A percentile compares a stretch with the other conserved stretches of the same genome.
Conservation (phyloP, 2,329 filamentous ascomycete species). For the Aurifilum marmelostoma region DNA sequence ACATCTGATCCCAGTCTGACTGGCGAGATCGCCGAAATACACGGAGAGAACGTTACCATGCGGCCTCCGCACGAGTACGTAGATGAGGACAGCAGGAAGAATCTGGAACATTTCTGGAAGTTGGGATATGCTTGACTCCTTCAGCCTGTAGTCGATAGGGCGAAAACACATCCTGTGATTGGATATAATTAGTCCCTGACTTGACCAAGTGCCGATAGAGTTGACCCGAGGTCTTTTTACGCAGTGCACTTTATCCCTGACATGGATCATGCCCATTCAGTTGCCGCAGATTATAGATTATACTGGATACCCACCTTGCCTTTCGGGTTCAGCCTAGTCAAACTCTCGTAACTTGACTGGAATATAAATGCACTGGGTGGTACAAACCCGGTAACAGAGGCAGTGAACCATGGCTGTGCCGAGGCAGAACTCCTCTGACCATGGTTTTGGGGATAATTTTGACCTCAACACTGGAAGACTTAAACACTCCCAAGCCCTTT, state of each 20-base stretch:
- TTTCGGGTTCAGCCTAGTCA: neutral
- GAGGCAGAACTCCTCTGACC: neutral
- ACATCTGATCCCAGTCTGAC: slow-evolving; percentile 44
- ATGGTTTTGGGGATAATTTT: too few species aligned
- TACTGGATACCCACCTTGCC: neutral
- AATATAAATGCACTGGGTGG: neutral
- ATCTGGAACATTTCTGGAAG: slow-evolving; percentile 51
- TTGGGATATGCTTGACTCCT: slow-evolving; percentile 48
- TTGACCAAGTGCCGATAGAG: neutral
- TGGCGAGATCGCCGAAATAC: slow-evolving; percentile 54
- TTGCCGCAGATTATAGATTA: neutral
- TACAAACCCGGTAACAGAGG: neutral
- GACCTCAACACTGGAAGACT: too few species aligned
- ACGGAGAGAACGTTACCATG: slow-evolving; percentile 52
- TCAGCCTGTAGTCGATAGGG: too few species aligned
- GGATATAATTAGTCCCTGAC: neutral
- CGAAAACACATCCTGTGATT: neutral
- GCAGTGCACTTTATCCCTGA: neutral
- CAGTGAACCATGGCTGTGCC: neutral
- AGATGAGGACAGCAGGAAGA: slow-evolving; percentile 51
- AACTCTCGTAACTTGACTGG: neutral
- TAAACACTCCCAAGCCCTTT: too few species aligned
- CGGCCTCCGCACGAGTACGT: slow-evolving; percentile 49
- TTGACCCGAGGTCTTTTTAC: neutral
- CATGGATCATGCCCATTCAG: slow-evolving; percentile 15